Evolutionary conservation across 108 stramenopile genomes (phyloP), one percentile per base, ranked within the genome.

Genomic region (Nitzschia sp.): DNA sequence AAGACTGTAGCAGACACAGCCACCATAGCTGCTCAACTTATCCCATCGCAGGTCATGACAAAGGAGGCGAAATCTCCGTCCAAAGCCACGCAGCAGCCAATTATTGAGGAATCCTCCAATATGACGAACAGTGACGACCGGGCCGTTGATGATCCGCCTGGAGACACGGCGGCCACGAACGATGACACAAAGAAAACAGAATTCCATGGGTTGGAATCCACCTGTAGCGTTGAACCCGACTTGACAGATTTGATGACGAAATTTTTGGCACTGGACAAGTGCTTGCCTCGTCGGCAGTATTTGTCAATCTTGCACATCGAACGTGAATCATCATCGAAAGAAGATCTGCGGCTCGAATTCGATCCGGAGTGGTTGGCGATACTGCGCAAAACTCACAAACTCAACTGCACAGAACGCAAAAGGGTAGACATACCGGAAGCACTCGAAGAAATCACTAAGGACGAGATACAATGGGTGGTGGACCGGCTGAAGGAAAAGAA

Each of bases 181-280:
- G 38, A 45, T 44, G 29, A 68, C 26, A 0, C 36, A 34, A 50
- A 38, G 8, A 54, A 65, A 35, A 88, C 90, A 8, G 35, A 74
- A 13, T 87, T 91, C 70, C 66, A 69, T 52, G 76, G 68, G 28
- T 32, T 86, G 54, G 88, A 89, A 78, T 76, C 53, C 5, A 75
- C 73, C 25, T 84, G 85, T 53, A 45, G 15, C 9, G 57, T 19
- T 15, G 75, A 66, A 13, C 71, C 71, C 16, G 71, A 79, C 33
- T 61, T 93, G 60, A 86, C 88, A 30, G 86, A 92, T 8, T 86
- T 76, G 63, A 85, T 91, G 73, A 99, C 99, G 1, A 82, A 83
- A 0, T 99, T 99, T 75, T 71, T 99, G 36, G 96, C 97, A 19
- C 76, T 99, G 22, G 99, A 99, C 80, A 99, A 99, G 72, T 97